Conservation (phyloP, 2,329 filamentous ascomycete species). For the Bertia moriformis region DNA sequence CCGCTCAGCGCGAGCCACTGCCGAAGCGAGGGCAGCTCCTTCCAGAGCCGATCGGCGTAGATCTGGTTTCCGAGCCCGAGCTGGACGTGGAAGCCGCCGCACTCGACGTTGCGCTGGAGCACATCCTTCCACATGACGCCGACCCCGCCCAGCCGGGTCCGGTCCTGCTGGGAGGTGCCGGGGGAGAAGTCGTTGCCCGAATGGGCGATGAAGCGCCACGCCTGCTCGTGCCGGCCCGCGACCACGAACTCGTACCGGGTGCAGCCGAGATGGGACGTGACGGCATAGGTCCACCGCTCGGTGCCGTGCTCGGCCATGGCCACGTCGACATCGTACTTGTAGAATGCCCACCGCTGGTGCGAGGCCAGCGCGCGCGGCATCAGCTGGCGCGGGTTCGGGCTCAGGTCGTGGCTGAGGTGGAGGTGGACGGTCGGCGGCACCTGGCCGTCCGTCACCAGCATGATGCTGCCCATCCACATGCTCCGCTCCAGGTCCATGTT, state of each 20-base stretch:
- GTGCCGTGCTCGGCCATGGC: slow-evolving; percentile 74
- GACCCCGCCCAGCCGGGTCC: slow-evolving; percentile 71
- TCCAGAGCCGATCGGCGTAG: slow-evolving; percentile 90
- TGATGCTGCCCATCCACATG: slow-evolving; percentile 81
- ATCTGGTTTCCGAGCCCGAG: slow-evolving; percentile 87
- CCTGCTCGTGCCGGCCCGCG: slow-evolving; percentile 74
- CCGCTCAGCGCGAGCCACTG: slow-evolving; percentile 91
- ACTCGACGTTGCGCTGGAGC: slow-evolving; percentile 90
- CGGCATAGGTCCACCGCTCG: slow-evolving; percentile 90
- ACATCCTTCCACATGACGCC: slow-evolving; percentile 99
- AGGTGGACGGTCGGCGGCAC: slow-evolving; percentile 94
- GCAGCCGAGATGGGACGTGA: slow-evolving; percentile 90
- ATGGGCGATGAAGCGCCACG: slow-evolving; percentile 90
- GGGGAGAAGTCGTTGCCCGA: slow-evolving; percentile 93
- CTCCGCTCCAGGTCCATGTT: slow-evolving; percentile 95
- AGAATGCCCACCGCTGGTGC: slow-evolving; percentile 90
- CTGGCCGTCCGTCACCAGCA: slow-evolving; percentile 78
- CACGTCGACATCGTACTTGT: slow-evolving; percentile 82
- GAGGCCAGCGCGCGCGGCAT: slow-evolving; percentile 69
- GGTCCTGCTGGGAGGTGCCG: slow-evolving; percentile 72
- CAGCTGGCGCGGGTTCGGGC: slow-evolving; percentile 79
- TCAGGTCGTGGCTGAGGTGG: slow-evolving; percentile 77
- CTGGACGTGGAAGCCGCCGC: slow-evolving; percentile 88
- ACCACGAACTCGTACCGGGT: slow-evolving; percentile 97
- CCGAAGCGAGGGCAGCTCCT: slow-evolving; percentile 80